Conservation (phyloP, 148 eudicot species). For the Fagopyrum homotropicum region DNA sequence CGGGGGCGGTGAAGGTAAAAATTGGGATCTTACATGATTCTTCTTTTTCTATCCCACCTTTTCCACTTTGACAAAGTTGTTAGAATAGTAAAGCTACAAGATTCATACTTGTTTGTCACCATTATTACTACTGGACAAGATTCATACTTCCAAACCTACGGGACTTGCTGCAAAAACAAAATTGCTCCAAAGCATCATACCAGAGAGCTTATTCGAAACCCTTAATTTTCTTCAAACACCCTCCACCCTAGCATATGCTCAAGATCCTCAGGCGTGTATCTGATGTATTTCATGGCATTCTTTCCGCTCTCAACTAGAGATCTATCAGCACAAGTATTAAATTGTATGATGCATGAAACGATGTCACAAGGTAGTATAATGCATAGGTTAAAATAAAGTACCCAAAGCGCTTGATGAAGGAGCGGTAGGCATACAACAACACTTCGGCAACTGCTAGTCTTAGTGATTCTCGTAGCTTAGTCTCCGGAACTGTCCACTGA, state of each 20-base stretch:
- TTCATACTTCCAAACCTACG: too few relatives aligned
- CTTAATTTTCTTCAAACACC: too few relatives aligned
- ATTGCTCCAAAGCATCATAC: too few relatives aligned
- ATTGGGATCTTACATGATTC: too few relatives aligned
- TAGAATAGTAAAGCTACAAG: too few relatives aligned
- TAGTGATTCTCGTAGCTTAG: conserved; percentile 85
- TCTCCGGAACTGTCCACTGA: conserved; percentile 98
- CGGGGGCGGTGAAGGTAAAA: too few relatives aligned
- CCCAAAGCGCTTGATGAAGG: conserved; percentile 94
- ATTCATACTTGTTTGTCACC: too few relatives aligned
- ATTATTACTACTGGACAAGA: too few relatives aligned
- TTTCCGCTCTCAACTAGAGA: conserved; percentile 79
- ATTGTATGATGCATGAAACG: conserved; percentile 6
- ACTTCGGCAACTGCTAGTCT: conserved; percentile 97
- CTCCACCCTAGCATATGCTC: conserved; percentile 66
- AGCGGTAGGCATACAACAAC: conserved; percentile 87
- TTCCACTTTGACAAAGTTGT: too few relatives aligned
- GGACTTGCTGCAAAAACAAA: too few relatives aligned
- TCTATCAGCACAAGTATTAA: conserved; percentile 26
- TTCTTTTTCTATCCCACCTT: too few relatives aligned
- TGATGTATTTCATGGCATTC: conserved; percentile 83
- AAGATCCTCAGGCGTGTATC: conserved; percentile 83
- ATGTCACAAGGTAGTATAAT: not conserved
- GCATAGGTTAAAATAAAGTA: conserved; percentile 15
- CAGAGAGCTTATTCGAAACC: too few relatives aligned